Base-by-base conservation (phyloP, 225 moss, liverwort and hornwort genomes). In the Neckera pumila region DNA sequence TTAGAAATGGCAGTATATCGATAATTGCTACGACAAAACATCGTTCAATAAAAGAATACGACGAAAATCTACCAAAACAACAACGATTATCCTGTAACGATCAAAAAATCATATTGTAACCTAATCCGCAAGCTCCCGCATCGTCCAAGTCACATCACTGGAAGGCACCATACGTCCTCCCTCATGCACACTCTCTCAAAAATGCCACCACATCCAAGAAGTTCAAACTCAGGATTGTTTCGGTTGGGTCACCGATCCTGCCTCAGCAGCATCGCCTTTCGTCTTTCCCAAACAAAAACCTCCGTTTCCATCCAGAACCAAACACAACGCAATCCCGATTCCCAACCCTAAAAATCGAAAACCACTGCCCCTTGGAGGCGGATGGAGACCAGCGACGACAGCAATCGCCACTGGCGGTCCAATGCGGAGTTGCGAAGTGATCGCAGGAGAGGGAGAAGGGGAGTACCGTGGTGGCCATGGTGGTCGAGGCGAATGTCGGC, bases 401-500 rank as follows among this genome's bases (percentile, higher is more conserved):
- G 87, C 66, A 85, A 58, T 30, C 33, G 84, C 76, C 61, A 54
- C 76, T 56, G 70, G 42, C 2, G 30, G 7, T 25, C 64, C 12
- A 65, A 83, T 30, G 49, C 10, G 66, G 70, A 84, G 25, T 47
- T 45, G 60, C 69, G 10, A 69, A 84, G 22, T 51, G 88, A 76
- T 81, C 75, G 27, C 63, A 65, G 10, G 4, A 83, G 84, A 57
- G 34, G 45, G 86, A 47, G 54, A 72, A 17, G 13, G 45, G 8
- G 12, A 11, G 62, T 76, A 90, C 92, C 84, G 90, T 90, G 76
- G 90, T 90, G 10, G 92, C 90, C 92, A 90, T 92, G 86, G 80
- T 51, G 90, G 42, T 16, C 14, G 58, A 62, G 9, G 84, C 57
- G 30, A 70, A 61, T 56, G 34, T 23, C 85, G 85, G 79, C 66